Base-by-base conservation (phyloP, 1,139 yeast genomes). In the Kurtzmaniella quercitrusa region DNA sequence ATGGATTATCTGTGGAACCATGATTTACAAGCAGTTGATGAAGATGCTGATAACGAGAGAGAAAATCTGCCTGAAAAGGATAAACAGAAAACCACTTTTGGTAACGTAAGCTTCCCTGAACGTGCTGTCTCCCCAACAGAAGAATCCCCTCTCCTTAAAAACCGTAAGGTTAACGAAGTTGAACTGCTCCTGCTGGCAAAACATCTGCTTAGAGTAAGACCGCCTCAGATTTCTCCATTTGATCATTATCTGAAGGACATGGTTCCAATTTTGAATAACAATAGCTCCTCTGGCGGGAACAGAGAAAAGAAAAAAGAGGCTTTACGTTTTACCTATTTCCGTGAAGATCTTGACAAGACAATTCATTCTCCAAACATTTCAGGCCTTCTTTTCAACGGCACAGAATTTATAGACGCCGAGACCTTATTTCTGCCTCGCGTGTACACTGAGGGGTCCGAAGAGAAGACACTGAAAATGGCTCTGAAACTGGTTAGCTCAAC, bases 351-450 rank as follows among this genome's bases (percentile, higher is more conserved):
- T 51, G 87, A 84, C 16, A 80, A 88, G 14, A 93, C 98, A 0
- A 80, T 93, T 14, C 98, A 93, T 61, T 81, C 97, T 0, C 93
- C 96, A 1, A 83, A 86, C 3, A 81, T 93, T 30, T 83, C 95
- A 12, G 98, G 97, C 0, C 67, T 91, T 28, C 59, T 88, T 34
- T 45, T 47, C 18, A 42, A 48, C 26, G 54, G 22, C 5, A 11
- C 23, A 47, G 38, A 33, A 14, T 16, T 17, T 12, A 19, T 42
- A 45, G 53, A 53, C 17, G 53, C 66, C 18, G 56, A 60, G 42
- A 64, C 57, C 32, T 54, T 70, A 36, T 70, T 70, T 45, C 55
- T 56, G 48, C 71, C 72, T 1, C 43, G 45, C 14, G 52, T 52
- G 42, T 57, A 60, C 39, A 41, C 58, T 2, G 37, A 46, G 3